These are phyloP conservation scores for Takashimella koratensis DNA, from an alignment of 1,284 basidiomycete species.

Conservation along the genomic window DNA sequence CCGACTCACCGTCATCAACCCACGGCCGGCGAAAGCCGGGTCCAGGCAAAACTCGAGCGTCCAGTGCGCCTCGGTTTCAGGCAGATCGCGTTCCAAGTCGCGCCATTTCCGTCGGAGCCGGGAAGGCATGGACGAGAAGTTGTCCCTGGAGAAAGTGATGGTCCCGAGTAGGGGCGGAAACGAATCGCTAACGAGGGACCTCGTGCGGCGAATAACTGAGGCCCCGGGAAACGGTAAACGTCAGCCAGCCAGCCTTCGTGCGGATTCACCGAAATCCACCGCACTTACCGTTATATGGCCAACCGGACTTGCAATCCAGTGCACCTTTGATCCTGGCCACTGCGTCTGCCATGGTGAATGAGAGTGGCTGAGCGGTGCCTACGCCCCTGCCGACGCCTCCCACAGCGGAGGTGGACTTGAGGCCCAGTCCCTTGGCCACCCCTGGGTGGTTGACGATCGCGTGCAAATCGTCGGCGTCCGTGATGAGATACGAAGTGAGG, in stretches of 20 bases:
- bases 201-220: neutral
- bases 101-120: neutral
- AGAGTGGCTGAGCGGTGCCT: neutral
- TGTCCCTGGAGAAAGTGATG: neutral
- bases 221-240: too few relatives aligned
- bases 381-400: neutral
- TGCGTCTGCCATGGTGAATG: neutral
- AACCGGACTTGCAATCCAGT: neutral
- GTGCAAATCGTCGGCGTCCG: conserved; percentile 1
- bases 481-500: neutral
- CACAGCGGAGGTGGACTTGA: neutral
- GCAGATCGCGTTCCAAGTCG: neutral
- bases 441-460: neutral
- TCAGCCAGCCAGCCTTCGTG: neutral
- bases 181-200: neutral
- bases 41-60: neutral
- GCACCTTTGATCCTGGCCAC: neutral
- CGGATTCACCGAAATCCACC: too few relatives aligned
- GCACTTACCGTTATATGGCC: neutral
- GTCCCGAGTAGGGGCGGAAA: neutral
- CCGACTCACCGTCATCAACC: conserved; percentile 4
- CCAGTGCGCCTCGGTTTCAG: conserved; percentile 2
- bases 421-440: neutral
- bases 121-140: neutral
- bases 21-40: neutral